Evolutionary conservation across 495 filamentous ascomycete species (phyloP), one percentile per base, ranked within the genome.

Genomic region (Aspergillus sparsus): DNA sequence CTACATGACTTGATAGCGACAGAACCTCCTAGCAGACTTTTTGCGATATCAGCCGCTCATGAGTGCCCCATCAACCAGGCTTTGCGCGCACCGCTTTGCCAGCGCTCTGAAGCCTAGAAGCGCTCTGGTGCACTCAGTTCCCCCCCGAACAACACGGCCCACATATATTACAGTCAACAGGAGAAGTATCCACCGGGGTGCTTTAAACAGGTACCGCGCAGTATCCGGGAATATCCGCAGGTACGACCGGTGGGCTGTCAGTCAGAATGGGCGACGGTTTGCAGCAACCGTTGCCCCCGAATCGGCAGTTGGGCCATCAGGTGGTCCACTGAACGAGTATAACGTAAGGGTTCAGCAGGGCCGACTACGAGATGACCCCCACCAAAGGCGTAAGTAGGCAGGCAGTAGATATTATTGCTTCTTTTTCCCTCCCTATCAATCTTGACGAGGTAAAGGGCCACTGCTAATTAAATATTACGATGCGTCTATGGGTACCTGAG

Each of bases 321-420:
- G 71, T 56, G 93, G 93, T 1, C 94, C 94, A 1, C 74, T 97
- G 64, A 81, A 84, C 49, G 94, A 97, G 72, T 98, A 98, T 70
- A 88, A 97, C 65, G 74, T 77, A 34, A 83, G 93, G 45, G 92
- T 98, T 12, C 76, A 82, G 42, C 72, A 77, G 50, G 90, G 90
- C 13, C 72, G 84, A 58, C 71, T 98, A 51, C 80, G 87, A 54
- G 90, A 98, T 72, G 94, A 98, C 68, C 83, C 90, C 50, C 91
- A 97, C 66, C 94, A 98, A 69, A 79, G 95, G 80, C 90, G 90
- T 91, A 72, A 65, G 80, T 62, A 35, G 21, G 33, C 33, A 21
- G 21, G 27, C n/a, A n/a, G 33, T 50, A 5, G 37, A 9, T 3
- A 41, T 41, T 10, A 9, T 11, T 10, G n/a, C 37, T 41, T 7